phyloP scores from a whole-genome alignment of 202 grass and related monocot species.

The Digitaria exilis region DNA sequence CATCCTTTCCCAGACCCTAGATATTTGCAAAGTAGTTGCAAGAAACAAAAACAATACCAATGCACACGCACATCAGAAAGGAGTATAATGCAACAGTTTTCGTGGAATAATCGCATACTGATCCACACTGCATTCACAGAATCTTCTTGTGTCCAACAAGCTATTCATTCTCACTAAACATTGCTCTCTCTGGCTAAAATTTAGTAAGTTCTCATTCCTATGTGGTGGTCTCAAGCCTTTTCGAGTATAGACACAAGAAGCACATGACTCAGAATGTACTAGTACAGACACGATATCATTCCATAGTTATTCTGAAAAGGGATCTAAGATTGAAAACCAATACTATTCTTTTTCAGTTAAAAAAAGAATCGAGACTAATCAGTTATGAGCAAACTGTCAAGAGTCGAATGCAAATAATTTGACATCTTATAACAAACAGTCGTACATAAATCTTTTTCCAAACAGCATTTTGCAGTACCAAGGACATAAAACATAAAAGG shows the following conservation, averaged over 20 bases:
- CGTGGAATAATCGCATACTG: slow-evolving; percentile 7
- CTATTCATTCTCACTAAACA: not conserved
- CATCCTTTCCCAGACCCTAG: slow-evolving; percentile 90
- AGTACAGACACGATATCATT: not conserved
- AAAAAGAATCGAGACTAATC: not conserved
- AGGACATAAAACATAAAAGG: not conserved
- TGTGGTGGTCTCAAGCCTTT: not conserved
- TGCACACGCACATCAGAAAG: slow-evolving; percentile 56
- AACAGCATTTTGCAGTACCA: not conserved
- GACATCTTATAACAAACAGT: not conserved
- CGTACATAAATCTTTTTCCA: not conserved
- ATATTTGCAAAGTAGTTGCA: slow-evolving; percentile 54
- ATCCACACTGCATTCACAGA: slow-evolving; percentile 9
- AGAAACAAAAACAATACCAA: slow-evolving; percentile 52
- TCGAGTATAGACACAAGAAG: not conserved
- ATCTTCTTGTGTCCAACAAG: not conserved
- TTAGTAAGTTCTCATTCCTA: not conserved
- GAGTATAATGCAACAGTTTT: not conserved
- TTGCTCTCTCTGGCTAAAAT: not conserved
- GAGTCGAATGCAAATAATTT: not conserved
- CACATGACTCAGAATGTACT: not conserved
- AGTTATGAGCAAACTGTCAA: not conserved
- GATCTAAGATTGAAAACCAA: not conserved
- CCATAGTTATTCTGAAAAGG: not conserved
- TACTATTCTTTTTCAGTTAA: not conserved